Conservation (phyloP, 495 filamentous ascomycete species). For the Penicillium silybi region DNA sequence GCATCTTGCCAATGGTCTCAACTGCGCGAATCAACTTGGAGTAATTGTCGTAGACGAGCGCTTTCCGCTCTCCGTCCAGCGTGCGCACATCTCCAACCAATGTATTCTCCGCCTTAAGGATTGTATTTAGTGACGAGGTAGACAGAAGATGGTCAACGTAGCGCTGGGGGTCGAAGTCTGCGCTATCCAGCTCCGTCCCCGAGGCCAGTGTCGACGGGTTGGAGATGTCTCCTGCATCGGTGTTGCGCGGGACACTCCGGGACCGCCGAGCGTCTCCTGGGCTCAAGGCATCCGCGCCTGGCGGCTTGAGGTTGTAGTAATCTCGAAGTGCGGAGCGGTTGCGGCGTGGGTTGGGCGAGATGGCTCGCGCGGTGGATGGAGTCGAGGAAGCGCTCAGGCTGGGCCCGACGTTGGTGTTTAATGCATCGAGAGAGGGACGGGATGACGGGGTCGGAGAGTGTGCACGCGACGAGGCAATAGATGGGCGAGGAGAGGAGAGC, state of each 20-base stretch:
- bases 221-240: slow-evolving; percentile 35
- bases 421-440: slow-evolving; percentile 62
- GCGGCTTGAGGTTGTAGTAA: slow-evolving; percentile 82
- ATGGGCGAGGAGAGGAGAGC: slow-evolving; percentile 65
- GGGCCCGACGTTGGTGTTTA: slow-evolving; percentile 47
- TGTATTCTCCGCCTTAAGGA: slow-evolving; percentile 59
- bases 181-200: slow-evolving; percentile 45
- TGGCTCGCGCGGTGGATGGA: slow-evolving; percentile 42
- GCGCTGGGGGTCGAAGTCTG: slow-evolving; percentile 43
- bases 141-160: slow-evolving; percentile 45
- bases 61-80: slow-evolving; percentile 92
- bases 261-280: slow-evolving; percentile 22
- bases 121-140: slow-evolving; percentile 56
- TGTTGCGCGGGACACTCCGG: slow-evolving; percentile 38
- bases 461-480: slow-evolving; percentile 66
- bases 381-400: slow-evolving; percentile 53
- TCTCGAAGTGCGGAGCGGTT: slow-evolving; percentile 85
- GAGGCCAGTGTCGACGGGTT: slow-evolving; percentile 27
- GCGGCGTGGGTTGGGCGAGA: slow-evolving; percentile 52
- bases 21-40: slow-evolving; percentile 92
- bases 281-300: slow-evolving; percentile 26
- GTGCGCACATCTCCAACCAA: slow-evolving; percentile 71
- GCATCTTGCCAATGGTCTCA: slow-evolving; percentile 79
- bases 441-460: slow-evolving; percentile 61
- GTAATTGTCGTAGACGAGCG: slow-evolving; percentile 97